Base-by-base conservation (phyloP, 148 eudicot genomes). In the Arbutus unedo region DNA sequence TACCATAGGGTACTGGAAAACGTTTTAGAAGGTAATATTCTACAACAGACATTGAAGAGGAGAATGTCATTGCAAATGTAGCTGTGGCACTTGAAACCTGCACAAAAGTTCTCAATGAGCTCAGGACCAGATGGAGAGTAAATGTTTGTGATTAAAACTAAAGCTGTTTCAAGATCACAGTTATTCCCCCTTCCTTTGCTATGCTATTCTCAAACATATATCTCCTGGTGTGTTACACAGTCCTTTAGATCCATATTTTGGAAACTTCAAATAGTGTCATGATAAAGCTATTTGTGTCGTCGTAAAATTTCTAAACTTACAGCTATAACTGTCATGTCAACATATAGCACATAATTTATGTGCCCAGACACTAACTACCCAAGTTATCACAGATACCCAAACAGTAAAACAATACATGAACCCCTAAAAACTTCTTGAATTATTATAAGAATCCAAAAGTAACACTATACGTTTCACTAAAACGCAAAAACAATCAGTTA, bases 31-130 rank as follows among this genome's bases (percentile, higher is more conserved):
- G 98, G 85, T 95, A 95, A 81, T 93, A 95, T 87, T 95, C 98
- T 31, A 95, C 91, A 23, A 93, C 98, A 4, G 98, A 95, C 98
- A 95, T 95, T 6, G 98, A 93, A 23, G 98, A 91, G 66, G 98
- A 95, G 90, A 95, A 95, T 79, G 89, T 91, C 98, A 95, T 95
- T 75, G 96, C 98, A 81, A 95, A 95, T 74, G 98, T 92, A 79
- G 98, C 98, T 5, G 98, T 95, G 79, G 98, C 98, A 92, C 98
- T 94, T 79, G 98, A 91, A 53, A 95, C 98, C 97, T 95, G 89
- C 79, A 77, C 19, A 84, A 48, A 83, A 70, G 25, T 48, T 71
- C 41, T 59, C 74, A 50, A 23, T 38, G 62, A 79, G 82, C 62
- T 84, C 57, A 59, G 50, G 54, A 56, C 11, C 41, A 14, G 62